phyloP scores from a whole-genome alignment of 148 eudicot species.

The Diospyros kaki region DNA sequence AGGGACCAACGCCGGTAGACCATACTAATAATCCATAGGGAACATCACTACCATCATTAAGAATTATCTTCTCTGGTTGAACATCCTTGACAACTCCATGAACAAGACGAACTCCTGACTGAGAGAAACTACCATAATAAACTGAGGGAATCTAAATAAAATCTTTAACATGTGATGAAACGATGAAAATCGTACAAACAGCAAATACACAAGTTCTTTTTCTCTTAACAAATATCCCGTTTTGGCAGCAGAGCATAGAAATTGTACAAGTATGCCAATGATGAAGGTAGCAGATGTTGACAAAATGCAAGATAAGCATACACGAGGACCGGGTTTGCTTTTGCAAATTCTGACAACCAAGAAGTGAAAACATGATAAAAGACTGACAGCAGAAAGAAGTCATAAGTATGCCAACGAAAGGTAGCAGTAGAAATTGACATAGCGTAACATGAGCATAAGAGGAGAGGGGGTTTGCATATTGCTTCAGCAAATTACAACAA shows the following conservation, averaged over 20 bases:
- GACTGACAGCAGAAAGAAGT: too few relatives aligned
- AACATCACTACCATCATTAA: constrained; percentile 76
- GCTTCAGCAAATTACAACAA: too few relatives aligned
- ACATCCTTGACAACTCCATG: constrained; percentile 93
- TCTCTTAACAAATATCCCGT: neutral
- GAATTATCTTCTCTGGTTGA: constrained; percentile 62
- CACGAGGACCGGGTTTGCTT: too few relatives aligned
- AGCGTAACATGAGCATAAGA: neutral
- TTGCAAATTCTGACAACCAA: too few relatives aligned
- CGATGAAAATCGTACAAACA: neutral
- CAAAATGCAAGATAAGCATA: too few relatives aligned
- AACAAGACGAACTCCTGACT: constrained; percentile 97
- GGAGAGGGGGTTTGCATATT: neutral
- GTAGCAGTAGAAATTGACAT: neutral
- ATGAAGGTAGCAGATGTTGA: too few relatives aligned
- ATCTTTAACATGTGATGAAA: neutral
- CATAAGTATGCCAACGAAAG: neutral
- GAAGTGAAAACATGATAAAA: too few relatives aligned
- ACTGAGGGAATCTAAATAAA: neutral
- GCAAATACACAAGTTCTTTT: neutral
- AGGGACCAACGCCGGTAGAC: constrained; percentile 99
- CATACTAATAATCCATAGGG: constrained; percentile 94
- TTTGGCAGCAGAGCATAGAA: neutral
- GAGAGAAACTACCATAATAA: constrained; percentile 32
- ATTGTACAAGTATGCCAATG: neutral